A percentile compares a stretch with the other conserved stretches of the same genome.
phyloP scores from a whole-genome alignment of 2,329 filamentous ascomycete species.

The Monascus ruber region DNA sequence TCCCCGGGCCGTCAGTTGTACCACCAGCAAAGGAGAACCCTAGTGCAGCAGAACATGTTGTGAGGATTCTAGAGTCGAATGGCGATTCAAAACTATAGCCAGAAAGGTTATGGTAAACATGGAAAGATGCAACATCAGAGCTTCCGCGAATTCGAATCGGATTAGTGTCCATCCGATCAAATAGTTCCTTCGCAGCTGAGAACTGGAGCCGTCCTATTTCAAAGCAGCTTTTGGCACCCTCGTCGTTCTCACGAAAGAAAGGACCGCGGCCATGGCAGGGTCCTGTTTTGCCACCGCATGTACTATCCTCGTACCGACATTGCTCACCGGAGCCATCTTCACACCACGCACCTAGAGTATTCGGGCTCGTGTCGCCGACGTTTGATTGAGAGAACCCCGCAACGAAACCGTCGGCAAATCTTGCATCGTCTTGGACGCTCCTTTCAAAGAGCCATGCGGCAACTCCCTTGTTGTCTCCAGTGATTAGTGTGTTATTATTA shows the following conservation, averaged over 20 bases:
- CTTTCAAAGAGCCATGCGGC: conserved; percentile 77
- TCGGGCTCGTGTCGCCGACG: conserved; percentile 83
- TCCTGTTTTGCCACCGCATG: conserved; percentile 47
- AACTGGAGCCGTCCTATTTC: conserved; percentile 39
- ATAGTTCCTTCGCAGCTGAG: conserved; percentile 37
- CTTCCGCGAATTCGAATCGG: conserved; percentile 41
- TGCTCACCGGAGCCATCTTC: conserved; percentile 62
- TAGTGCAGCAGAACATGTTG: conserved; percentile 74
- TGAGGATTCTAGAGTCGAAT: conserved; percentile 49
- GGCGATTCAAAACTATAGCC: conserved; percentile 61
- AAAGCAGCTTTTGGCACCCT: conserved; percentile 38
- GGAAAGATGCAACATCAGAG: conserved; percentile 64
- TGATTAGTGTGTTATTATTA: conserved; percentile 80
- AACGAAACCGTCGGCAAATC: conserved; percentile 58
- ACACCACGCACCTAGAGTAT: conserved; percentile 77
- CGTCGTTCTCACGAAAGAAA: conserved; percentile 32
- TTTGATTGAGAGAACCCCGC: conserved; percentile 88
- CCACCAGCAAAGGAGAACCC: conserved; percentile 90
- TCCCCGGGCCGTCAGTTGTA: conserved; percentile 81
- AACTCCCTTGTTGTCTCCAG: conserved; percentile 95
- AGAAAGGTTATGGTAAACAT: conserved; percentile 74
- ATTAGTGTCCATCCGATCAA: conserved; percentile 41
- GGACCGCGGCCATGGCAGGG: conserved; percentile 37
- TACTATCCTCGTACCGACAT: conserved; percentile 58
- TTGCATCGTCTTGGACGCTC: conserved; percentile 43